phyloP scores from a whole-genome alignment of 1,139 yeast genomes.

The Hansenula lynferdii region DNA sequence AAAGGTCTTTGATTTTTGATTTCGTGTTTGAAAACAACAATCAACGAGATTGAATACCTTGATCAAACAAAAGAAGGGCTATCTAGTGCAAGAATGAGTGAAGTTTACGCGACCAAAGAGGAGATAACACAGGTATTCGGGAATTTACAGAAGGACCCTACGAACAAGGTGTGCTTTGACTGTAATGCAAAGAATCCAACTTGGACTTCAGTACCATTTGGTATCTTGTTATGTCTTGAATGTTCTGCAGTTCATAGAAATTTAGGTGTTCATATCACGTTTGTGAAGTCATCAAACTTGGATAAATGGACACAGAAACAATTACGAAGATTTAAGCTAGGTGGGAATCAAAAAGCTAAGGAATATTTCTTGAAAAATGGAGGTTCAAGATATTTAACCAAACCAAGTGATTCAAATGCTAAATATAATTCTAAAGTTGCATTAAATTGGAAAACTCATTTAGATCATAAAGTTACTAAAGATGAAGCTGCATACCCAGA shows the following conservation, averaged over 20 bases:
- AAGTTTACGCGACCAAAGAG: conserved; percentile 54
- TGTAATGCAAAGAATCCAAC: conserved; percentile 94
- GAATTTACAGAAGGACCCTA: conserved; percentile 56
- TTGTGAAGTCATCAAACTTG: conserved; percentile 87
- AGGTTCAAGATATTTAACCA: conserved; percentile 62
- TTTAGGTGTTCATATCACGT: conserved; percentile 92
- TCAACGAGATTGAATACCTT: too few species aligned
- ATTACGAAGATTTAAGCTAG: conserved; percentile 83
- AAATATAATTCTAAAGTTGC: conserved; percentile 85
- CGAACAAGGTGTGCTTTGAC: conserved; percentile 87
- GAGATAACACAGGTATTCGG: conserved; percentile 58
- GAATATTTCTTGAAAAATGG: conserved; percentile 83
- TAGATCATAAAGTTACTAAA: conserved; percentile 59
- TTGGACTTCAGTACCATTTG: conserved; percentile 97
- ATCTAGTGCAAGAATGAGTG: too few species aligned
- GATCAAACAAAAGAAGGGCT: too few species aligned
- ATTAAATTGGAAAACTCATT: conserved; percentile 68
- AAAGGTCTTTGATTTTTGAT: too few species aligned
- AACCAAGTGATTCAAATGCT: conserved; percentile 58
- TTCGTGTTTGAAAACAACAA: too few species aligned
- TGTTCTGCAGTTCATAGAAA: conserved; percentile 98
- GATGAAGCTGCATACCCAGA: conserved; percentile 73
- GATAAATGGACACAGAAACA: conserved; percentile 93
- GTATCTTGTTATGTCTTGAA: conserved; percentile 87
- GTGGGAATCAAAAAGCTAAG: conserved; percentile 85